phyloP scores from a whole-genome alignment of 805 yeast species.

The Soucietia sequanensis region DNA sequence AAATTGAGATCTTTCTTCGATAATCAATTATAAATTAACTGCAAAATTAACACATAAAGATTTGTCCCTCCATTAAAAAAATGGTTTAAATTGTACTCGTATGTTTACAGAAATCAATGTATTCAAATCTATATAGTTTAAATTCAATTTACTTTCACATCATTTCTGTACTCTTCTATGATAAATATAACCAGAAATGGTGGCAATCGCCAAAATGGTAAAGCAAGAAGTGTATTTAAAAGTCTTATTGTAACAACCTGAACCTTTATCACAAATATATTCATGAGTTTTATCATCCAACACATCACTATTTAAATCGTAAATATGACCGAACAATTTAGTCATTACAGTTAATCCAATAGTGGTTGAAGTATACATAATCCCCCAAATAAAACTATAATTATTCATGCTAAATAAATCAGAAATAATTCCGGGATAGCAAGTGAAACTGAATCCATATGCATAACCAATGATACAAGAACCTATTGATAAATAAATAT shows the following conservation, averaged over 20 bases:
- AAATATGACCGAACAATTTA: conserved; percentile 28
- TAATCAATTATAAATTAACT: too few species aligned
- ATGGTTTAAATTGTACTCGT: too few species aligned
- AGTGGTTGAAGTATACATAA: conserved; percentile 31
- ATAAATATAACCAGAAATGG: conserved; percentile 20
- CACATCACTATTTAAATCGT: conserved; percentile 22
- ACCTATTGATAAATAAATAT: conserved; percentile 18
- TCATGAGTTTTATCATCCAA: conserved; percentile 13
- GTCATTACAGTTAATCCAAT: conserved; percentile 31
- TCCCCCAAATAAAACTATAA: conserved; percentile 34
- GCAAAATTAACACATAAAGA: too few species aligned
- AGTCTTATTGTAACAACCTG: conserved; percentile 26
- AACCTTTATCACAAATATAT: conserved; percentile 25
- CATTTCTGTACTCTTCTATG: conserved; percentile 1
- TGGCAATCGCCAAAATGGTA: conserved; percentile 16
- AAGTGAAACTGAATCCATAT: conserved; percentile 33
- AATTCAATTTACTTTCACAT: not conserved
- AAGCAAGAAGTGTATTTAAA: conserved; percentile 24
- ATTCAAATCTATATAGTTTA: too few species aligned
- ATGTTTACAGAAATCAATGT: too few species aligned
- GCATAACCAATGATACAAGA: conserved; percentile 32
- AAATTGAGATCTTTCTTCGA: too few species aligned
- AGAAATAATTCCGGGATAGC: conserved; percentile 33
- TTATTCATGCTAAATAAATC: conserved; percentile 32
- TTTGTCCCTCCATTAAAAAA: too few species aligned